Conservation (phyloP, 1,139 yeast species). For the Geotrichum macrosporum region DNA sequence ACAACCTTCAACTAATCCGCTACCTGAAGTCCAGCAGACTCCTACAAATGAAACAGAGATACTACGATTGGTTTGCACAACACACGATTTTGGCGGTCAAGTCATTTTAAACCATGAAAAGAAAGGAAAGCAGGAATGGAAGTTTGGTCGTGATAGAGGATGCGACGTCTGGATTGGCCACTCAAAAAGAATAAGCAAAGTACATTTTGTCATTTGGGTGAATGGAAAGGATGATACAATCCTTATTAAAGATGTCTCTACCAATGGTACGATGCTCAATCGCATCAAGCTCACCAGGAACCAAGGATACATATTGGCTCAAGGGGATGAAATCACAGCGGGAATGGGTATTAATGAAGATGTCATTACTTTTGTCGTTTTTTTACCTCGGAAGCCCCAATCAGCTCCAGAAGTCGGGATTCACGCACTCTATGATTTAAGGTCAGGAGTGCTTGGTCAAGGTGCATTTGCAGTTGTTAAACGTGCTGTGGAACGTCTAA, state of each 20-base stretch:
- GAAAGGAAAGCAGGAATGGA: slow-evolving; percentile 84
- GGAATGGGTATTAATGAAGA: slow-evolving; percentile 81
- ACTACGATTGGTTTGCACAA: slow-evolving; percentile 16
- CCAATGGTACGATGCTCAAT: slow-evolving; percentile 89
- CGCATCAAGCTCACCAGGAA: slow-evolving; percentile 67
- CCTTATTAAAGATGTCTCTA: slow-evolving; percentile 39
- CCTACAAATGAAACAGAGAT: slow-evolving; percentile 6
- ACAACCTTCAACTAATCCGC: slow-evolving; percentile 6
- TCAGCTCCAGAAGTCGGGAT: slow-evolving; percentile 40
- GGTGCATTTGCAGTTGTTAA: slow-evolving; percentile 97
- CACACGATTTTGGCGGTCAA: slow-evolving; percentile 17
- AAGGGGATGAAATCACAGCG: slow-evolving; percentile 87
- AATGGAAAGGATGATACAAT: slow-evolving; percentile 24
- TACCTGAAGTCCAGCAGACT: not conserved
- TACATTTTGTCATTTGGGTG: slow-evolving; percentile 19
- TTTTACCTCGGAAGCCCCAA: slow-evolving; percentile 41
- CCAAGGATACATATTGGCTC: slow-evolving; percentile 73
- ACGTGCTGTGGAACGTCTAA: slow-evolving; percentile 76
- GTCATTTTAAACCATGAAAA: slow-evolving; percentile 16
- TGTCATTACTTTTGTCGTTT: slow-evolving; percentile 67
- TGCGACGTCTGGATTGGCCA: slow-evolving; percentile 63
- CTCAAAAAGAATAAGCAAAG: slow-evolving; percentile 52
- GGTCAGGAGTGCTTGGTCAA: slow-evolving; percentile 82
- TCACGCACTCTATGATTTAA: slow-evolving; percentile 67
- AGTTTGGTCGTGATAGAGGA: slow-evolving; percentile 63